Evolutionary conservation across 768 basidiomycete genomes (phyloP), one percentile per base, ranked within the genome.

Genomic region (Trametes cubensis): DNA sequence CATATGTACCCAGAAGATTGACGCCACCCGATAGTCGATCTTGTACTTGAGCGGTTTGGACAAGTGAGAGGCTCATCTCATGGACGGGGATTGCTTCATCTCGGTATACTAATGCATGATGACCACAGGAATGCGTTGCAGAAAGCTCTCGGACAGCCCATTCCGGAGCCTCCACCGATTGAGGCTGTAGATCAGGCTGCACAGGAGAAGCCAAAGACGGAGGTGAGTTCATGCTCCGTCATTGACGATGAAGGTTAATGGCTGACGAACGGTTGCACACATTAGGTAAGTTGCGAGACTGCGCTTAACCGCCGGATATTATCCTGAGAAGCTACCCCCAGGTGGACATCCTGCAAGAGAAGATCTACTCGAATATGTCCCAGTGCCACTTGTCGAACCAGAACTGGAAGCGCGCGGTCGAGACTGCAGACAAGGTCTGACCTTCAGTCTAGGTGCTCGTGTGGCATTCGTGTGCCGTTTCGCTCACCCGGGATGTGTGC

Each of bases 311-410:
- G 15, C 20, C 15, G 42, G 10, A 18, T 17, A 17, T 15, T 17
- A 23, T 18, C 20, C 46, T 21, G n/a, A 23, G 13, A 21, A 14
- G 23, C 46, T 23, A 10, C 7, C 23, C 13, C 15, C 50, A 94
- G 92, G 80, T 85, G 20, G 92, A 94, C 71, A 78, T 85, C 11
- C 79, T 92, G 41, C 73, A 91, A 20, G 90, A 90, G 74, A 94
- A 89, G 77, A 85, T 93, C 48, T 90, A 94, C 64, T 84, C 89
- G 4, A 94, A 94, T 59, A 89, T 91, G 88, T 84, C 87, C 3
- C 90, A 90, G 6, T 92, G 90, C 66, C 90, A 94, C 71, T 76
- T 94, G 69, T 92, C 91, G 74, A 84, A 85, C 52, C 78, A 79
- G 49, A 94, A 92, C 70, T 94, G 89, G 89, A 83, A 85, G 69